Evolutionary conservation across 75 land plant genomes (phyloP).

Genomic region (Selaginella moellendorffii): DNA sequence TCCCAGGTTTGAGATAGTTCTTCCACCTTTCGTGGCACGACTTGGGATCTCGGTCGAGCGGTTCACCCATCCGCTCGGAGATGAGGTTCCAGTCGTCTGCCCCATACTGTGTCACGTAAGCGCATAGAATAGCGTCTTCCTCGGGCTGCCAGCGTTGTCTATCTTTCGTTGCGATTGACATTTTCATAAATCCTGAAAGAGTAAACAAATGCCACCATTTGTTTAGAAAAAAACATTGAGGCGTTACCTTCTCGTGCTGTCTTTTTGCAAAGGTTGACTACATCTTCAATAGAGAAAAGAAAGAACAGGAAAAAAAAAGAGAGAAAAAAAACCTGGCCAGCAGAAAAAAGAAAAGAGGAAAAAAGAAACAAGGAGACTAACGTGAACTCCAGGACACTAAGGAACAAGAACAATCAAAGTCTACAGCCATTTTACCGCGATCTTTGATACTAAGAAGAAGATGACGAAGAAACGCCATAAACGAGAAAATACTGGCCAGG

Average conservation of each 20-base stretch:
- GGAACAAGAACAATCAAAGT: background rate
- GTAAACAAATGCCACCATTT: background rate
- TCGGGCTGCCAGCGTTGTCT: constrained; percentile 70
- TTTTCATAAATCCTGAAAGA: background rate
- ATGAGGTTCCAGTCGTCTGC: constrained; percentile 62
- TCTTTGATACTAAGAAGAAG: too few species aligned
- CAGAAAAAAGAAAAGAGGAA: background rate
- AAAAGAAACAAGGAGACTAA: background rate
- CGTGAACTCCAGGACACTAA: background rate
- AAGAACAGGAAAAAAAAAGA: background rate
- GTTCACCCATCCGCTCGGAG: constrained; percentile 49
- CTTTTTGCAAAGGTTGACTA: background rate
- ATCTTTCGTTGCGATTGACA: constrained; percentile 24
- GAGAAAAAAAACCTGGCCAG: background rate
- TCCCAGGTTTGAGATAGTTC: constrained; percentile 75
- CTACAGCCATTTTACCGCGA: background rate
- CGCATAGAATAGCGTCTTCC: constrained; percentile 47
- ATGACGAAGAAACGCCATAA: background rate
- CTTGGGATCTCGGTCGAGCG: constrained; percentile 55
- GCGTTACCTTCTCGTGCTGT: background rate
- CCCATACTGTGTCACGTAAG: constrained; percentile 56
- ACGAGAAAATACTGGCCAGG: background rate
- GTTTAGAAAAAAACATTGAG: background rate
- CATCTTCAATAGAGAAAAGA: background rate
- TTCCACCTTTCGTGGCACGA: constrained; percentile 79